Conservation (phyloP, 2,329 filamentous ascomycete genomes). For the Microdochium bolleyi region DNA sequence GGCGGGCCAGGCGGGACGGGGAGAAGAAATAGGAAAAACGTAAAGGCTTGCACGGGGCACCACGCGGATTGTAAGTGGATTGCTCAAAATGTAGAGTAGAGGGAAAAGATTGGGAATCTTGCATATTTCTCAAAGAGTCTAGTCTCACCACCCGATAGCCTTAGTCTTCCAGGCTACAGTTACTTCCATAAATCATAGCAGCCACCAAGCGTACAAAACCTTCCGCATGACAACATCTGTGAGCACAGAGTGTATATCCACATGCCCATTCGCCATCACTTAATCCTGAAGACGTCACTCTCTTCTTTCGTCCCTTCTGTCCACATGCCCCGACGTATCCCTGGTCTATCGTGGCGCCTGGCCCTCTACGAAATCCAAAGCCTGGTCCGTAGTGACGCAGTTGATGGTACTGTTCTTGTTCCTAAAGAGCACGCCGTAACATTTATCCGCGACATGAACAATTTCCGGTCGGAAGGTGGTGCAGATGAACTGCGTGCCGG, state of each 20-base stretch:
- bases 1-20: conserved; percentile 12
- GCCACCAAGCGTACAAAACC: no score
- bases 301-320: neutral
- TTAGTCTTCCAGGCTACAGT: no score
- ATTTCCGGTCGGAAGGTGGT: conserved; percentile 98
- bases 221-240: no score
- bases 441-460: conserved; percentile 90
- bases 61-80: no score
- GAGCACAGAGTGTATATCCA: no score
- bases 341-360: conserved; percentile 38
- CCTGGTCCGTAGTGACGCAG: conserved; percentile 79
- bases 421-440: conserved; percentile 89
- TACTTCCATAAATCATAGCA: no score
- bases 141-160: no score
- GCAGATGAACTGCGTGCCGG: conserved; percentile 82
- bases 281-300: neutral
- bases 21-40: conserved; percentile 5
- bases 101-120: no score
- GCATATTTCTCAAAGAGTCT: no score
- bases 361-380: conserved; percentile 89
- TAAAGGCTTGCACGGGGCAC: no score
- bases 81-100: no score
- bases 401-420: conserved; percentile 94
- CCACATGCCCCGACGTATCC: neutral
- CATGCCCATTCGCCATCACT: no score